These are phyloP conservation scores for Pyrenochaeta sp. DNA, from an alignment of 2,329 filamentous ascomycete genomes.

Conservation along the genomic window DNA sequence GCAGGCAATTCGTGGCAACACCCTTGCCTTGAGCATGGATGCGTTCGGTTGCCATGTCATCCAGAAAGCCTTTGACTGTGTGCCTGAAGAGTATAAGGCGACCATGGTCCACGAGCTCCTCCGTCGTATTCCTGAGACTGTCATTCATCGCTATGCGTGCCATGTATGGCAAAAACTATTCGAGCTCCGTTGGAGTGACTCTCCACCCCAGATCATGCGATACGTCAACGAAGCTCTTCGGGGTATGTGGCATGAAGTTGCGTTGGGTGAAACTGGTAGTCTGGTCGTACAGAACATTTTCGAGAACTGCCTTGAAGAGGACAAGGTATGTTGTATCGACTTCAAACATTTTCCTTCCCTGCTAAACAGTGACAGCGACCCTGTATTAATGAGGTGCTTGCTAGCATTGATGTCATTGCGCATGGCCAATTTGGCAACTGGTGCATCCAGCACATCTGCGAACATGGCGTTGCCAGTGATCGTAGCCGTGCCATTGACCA, in stretches of 20 bases:
- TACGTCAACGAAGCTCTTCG: conserved; percentile 94
- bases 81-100: conserved; percentile 96
- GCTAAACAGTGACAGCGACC: conserved; percentile 71
- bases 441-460: conserved; percentile 99
- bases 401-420: conserved; percentile 93
- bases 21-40: conserved; percentile 95
- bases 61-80: conserved; percentile 97
- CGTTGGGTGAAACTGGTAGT: conserved; percentile 94
- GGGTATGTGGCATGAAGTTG: conserved; percentile 99
- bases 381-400: conserved; percentile 94
- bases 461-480: conserved; percentile 90
- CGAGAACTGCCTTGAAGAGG: conserved; percentile 97
- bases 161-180: conserved; percentile 99
- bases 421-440: conserved; percentile 99
- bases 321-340: conserved; percentile 73
- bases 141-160: conserved; percentile 97
- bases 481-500: conserved; percentile 94
- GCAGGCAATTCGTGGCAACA: conserved; percentile 91
- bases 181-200: conserved; percentile 93
- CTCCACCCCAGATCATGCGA: conserved; percentile 97
- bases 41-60: conserved; percentile 98
- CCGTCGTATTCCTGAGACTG: conserved; percentile 93
- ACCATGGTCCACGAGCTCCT: conserved; percentile 99
- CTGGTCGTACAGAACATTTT: conserved; percentile 99
- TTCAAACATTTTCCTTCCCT: background rate